Conservation (phyloP, 2,329 filamentous ascomycete genomes). For the Westerdykella ornata region DNA sequence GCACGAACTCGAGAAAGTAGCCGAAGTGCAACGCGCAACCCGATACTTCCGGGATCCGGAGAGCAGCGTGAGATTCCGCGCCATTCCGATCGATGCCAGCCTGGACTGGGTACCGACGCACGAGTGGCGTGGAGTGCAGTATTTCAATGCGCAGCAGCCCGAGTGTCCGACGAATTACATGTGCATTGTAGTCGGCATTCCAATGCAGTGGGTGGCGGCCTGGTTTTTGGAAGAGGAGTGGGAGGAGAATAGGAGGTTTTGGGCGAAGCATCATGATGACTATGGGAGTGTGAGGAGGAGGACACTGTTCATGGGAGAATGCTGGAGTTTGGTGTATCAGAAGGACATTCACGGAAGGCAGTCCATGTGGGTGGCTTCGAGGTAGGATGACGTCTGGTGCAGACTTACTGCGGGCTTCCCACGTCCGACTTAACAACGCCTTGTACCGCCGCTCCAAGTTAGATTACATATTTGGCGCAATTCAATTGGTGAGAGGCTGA, state of each 20-base stretch:
- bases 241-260: slow-evolving; percentile 3
- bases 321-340: no score
- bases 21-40: not conserved
- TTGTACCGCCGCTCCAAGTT: no score
- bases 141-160: slow-evolving; percentile 1
- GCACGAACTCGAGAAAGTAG: not conserved
- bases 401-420: no score
- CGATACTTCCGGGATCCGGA: not conserved
- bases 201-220: slow-evolving; percentile 11
- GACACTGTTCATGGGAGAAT: no score
- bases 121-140: slow-evolving; percentile 5
- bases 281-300: no score
- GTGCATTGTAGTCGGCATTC: slow-evolving; percentile 8
- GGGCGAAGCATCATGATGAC: not conserved
- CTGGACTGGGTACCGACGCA: no score
- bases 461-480: no score
- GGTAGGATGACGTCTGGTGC: no score
- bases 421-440: no score
- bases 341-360: no score
- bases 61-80: slow-evolving; percentile 1
- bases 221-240: slow-evolving; percentile 15
- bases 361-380: no score
- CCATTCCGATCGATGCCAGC: not conserved
- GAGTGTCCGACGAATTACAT: slow-evolving; percentile 3
- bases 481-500: no score